phyloP scores from a whole-genome alignment of 2,329 filamentous ascomycete species.

The Curvularia sp. region DNA sequence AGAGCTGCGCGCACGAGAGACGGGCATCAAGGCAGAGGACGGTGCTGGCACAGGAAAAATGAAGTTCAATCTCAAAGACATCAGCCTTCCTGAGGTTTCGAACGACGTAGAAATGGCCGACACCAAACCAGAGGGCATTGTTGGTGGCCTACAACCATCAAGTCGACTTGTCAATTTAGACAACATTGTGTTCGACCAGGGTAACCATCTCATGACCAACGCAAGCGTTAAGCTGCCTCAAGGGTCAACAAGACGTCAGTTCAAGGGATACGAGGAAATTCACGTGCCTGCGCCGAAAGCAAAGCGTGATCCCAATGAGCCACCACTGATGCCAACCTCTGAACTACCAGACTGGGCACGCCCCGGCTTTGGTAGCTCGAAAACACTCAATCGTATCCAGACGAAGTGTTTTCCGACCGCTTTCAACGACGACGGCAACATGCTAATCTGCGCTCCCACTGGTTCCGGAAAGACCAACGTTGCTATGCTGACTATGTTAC shows the following conservation, averaged over 20 bases:
- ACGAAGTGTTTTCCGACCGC: conserved; percentile 90
- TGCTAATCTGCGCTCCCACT: conserved; percentile 96
- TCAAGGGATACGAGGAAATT: conserved; percentile 98
- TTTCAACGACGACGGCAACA: conserved; percentile 93
- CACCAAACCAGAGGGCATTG: conserved; percentile 60
- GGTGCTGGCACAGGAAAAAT: conserved; percentile 75
- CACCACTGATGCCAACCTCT: conserved; percentile 77
- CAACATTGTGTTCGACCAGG: conserved; percentile 95
- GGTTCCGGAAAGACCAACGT: conserved; percentile 99
- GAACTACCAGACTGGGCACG: conserved; percentile 94
- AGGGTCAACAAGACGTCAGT: conserved; percentile 91
- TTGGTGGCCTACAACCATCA: conserved; percentile 87
- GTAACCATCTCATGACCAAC: conserved; percentile 99
- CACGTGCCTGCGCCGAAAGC: conserved; percentile 94
- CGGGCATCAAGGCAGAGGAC: conserved; percentile 61
- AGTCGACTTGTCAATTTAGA: conserved; percentile 90
- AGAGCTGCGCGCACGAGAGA: conserved; percentile 79
- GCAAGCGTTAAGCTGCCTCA: conserved; percentile 92
- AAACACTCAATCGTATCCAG: conserved; percentile 92
- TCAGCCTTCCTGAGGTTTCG: conserved; percentile 72
- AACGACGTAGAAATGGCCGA: conserved; percentile 56
- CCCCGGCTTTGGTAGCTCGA: conserved; percentile 81
- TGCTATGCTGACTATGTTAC: conserved; percentile 93
- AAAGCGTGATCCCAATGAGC: conserved; percentile 78
- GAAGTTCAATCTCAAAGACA: conserved; percentile 84